Conservation (phyloP, 345 rosid species). For the Citrus sp. region DNA sequence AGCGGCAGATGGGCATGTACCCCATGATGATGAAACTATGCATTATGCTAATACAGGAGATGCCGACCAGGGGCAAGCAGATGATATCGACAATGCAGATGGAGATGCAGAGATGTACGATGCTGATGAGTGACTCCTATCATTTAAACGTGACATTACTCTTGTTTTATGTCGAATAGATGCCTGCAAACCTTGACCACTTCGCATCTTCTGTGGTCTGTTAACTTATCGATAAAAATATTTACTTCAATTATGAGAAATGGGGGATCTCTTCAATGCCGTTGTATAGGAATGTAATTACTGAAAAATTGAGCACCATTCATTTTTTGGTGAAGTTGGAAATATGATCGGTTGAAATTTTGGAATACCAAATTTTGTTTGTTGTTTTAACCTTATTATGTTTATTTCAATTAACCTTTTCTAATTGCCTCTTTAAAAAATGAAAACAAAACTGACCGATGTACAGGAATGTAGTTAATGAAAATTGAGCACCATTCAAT, state of each 20-base stretch:
- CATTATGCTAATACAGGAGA: slow-evolving; percentile 21
- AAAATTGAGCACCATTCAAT: not conserved
- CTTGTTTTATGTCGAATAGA: not conserved
- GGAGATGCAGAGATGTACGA: slow-evolving; percentile 47
- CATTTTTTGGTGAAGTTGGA: too few relatives aligned
- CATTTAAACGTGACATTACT: not conserved
- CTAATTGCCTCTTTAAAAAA: too few relatives aligned
- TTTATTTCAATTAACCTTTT: too few relatives aligned
- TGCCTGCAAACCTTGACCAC: not conserved
- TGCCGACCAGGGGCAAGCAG: slow-evolving; percentile 38
- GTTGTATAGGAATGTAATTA: not conserved
- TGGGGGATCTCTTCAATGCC: too few relatives aligned
- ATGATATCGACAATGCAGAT: slow-evolving; percentile 44
- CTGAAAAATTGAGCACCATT: not conserved
- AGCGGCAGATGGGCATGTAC: slow-evolving; percentile 18
- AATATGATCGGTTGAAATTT: too few relatives aligned
- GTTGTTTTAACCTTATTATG: too few relatives aligned
- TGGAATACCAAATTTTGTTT: too few relatives aligned
- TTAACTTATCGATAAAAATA: not conserved
- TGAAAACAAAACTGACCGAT: too few relatives aligned
- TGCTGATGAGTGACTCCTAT: slow-evolving; percentile 6
- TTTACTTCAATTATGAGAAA: not conserved
- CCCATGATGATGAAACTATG: slow-evolving; percentile 23
- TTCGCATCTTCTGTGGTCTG: too few relatives aligned
- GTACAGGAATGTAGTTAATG: not conserved